These are phyloP conservation scores for Leptographium lundbergii DNA, from an alignment of 2,329 filamentous ascomycete species.

Conservation along the genomic window DNA sequence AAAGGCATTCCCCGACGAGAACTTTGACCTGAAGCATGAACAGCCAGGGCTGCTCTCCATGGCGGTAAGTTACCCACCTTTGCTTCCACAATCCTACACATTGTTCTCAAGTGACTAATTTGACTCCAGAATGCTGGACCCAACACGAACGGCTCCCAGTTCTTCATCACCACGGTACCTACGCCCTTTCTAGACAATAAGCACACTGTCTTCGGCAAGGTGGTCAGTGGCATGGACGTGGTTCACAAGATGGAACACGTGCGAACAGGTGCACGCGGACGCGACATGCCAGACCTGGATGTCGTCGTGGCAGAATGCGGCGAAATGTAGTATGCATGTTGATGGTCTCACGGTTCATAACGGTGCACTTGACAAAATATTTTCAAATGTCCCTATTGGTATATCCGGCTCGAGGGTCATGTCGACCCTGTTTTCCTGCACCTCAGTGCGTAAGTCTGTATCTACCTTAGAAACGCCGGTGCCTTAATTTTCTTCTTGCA, in stretches of 20 bases:
- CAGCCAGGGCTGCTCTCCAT: slow-evolving; percentile 74
- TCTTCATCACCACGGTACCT: slow-evolving; percentile 87
- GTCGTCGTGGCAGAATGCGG: slow-evolving; percentile 79
- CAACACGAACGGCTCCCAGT: slow-evolving; percentile 89
- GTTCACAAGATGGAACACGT: slow-evolving; percentile 88
- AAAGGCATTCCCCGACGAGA: slow-evolving; percentile 79
- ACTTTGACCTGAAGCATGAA: slow-evolving; percentile 71
- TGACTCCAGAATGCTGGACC: slow-evolving; percentile 64
- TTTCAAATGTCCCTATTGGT: neutral
- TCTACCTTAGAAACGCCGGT: no score
- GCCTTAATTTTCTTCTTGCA: no score
- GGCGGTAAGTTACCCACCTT: slow-evolving; percentile 51
- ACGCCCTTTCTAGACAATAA: slow-evolving; percentile 85
- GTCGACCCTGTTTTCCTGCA: neutral
- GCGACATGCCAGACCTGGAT: slow-evolving; percentile 76
- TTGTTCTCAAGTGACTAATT: neutral
- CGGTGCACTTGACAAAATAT: neutral
- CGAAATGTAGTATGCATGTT: slow-evolving; percentile 55
- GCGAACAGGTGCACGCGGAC: slow-evolving; percentile 58
- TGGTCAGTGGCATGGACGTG: slow-evolving; percentile 80
- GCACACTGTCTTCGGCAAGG: slow-evolving; percentile 90
- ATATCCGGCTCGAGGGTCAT: neutral
- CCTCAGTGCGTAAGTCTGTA: no score
- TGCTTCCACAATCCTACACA: neutral
- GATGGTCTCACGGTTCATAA: neutral